Evolutionary conservation across 2,329 filamentous ascomycete genomes (phyloP), one percentile per base, ranked within the genome.

Genomic region (Bipolaris cookei): DNA sequence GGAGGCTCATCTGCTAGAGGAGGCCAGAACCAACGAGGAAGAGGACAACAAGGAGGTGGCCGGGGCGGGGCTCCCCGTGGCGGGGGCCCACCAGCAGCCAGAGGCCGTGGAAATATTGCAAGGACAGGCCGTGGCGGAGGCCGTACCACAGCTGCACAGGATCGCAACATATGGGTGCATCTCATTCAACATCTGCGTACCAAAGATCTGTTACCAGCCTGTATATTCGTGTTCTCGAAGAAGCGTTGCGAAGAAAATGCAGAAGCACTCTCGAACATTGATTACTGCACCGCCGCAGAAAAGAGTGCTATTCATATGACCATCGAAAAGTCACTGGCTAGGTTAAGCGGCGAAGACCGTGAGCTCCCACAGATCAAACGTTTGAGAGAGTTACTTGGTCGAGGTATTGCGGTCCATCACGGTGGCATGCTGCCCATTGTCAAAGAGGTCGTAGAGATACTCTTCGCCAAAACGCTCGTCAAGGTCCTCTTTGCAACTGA

Each of bases 171-270:
- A 6, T 99, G 95, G 95, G 94, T 98, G 34, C 91, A 97, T 71
- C 84, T 99, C 37, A 92, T 99, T 2, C 91, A 96, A 70, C 92
- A 91, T 76, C 82, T 99, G 51, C 91, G 88, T 68, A 97, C 96
- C 76, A 87, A 92, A 50, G 91, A 87, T 46, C 83, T 99, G 3
- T 84, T 99, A 3, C 95, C 95, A 0, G 92, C 90, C 7, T 98
- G 94, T 75, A 96, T 99, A 65, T 99, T 99, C 72, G 94, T 99
- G 54, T 99, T 99, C 77, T 99, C 95, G 2, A 99, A 98, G 80
- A 97, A 95, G 77, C 84, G 95, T 50, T 98, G 95, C 69, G 95
- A 99, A 76, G 92, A 98, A 73, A 99, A 98, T 74, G 95, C 95
- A 0, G 92, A 97, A 73, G 94, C 95, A 0, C 82, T 99, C 20